Conservation (phyloP, 1,139 yeast genomes). For the Taphrina confusa region DNA sequence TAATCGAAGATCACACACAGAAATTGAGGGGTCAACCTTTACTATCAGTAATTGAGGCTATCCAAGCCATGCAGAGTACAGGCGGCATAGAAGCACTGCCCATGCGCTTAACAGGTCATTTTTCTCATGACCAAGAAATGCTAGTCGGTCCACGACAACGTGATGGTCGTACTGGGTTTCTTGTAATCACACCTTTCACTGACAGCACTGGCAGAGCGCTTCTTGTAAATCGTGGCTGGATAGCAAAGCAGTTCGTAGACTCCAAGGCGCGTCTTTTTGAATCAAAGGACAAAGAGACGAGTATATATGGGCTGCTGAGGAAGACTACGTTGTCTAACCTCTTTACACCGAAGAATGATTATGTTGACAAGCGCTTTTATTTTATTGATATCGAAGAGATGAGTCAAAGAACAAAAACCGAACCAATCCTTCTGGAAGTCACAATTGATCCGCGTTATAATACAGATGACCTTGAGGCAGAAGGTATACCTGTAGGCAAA, state of each 20-base stretch:
- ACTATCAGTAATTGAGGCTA: slow-evolving; percentile 57
- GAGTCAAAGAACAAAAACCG: slow-evolving; percentile 66
- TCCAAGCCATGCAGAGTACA: background rate
- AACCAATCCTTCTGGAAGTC: slow-evolving; percentile 78
- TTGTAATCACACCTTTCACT: slow-evolving; percentile 80
- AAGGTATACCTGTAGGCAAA: slow-evolving; percentile 91
- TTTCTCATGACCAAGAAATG: slow-evolving; percentile 82
- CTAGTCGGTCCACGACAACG: slow-evolving; percentile 86
- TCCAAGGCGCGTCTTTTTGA: slow-evolving; percentile 58
- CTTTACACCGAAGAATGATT: slow-evolving; percentile 22
- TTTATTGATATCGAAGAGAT: slow-evolving; percentile 79
- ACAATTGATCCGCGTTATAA: slow-evolving; percentile 44
- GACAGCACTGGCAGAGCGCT: slow-evolving; percentile 54
- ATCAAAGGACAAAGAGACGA: slow-evolving; percentile 44
- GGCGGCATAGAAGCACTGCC: slow-evolving; percentile 56
- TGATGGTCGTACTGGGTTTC: slow-evolving; percentile 76
- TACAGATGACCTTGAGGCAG: slow-evolving; percentile 43
- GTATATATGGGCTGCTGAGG: slow-evolving; percentile 6
- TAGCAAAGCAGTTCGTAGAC: slow-evolving; percentile 67
- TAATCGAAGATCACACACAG: slow-evolving; percentile 81
- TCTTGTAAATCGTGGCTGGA: slow-evolving; percentile 94
- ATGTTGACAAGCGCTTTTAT: slow-evolving; percentile 42
- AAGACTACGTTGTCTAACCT: background rate
- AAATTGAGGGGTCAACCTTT: slow-evolving; percentile 71
- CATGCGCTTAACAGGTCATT: slow-evolving; percentile 71